These are phyloP conservation scores for Carex cristatella DNA, from an alignment of 176 grass and related monocot genomes.

Conservation along the genomic window DNA sequence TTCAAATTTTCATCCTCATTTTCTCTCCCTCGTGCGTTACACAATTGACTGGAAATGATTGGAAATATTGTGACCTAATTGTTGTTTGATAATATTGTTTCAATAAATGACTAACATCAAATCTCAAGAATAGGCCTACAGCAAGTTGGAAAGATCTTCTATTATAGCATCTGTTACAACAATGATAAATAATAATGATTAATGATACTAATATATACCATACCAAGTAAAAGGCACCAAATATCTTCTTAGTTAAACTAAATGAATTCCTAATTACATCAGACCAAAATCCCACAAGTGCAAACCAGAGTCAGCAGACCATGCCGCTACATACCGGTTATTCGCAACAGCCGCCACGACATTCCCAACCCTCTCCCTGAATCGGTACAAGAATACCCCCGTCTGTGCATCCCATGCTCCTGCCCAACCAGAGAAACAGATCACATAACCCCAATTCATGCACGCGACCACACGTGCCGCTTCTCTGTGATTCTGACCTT, in stretches of 20 bases:
- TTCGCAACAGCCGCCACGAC: not conserved
- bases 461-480: not conserved
- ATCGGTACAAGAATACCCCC: slow-evolving; percentile 33
- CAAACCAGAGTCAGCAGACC: slow-evolving; percentile 23
- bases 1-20: not conserved
- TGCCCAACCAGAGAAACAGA: not conserved
- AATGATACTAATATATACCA: slow-evolving; percentile 2
- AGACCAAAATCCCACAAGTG: slow-evolving; percentile 40
- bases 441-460: slow-evolving; percentile 37
- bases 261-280: not conserved
- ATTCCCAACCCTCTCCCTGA: slow-evolving; percentile 22
- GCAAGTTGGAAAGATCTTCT: not conserved
- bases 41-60: not conserved
- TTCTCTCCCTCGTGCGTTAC: not conserved
- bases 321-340: slow-evolving; percentile 24
- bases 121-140: not conserved
- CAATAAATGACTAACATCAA: not conserved
- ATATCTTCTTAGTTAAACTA: not conserved
- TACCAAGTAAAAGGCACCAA: not conserved
- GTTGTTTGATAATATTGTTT: not conserved
- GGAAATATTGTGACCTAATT: not conserved
- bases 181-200: not conserved
- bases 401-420: slow-evolving; percentile 18
- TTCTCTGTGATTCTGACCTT: not conserved
- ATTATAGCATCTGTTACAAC: not conserved